Evolutionary conservation across 345 rosid genomes (phyloP).

Genomic region (Balakata baccata): DNA sequence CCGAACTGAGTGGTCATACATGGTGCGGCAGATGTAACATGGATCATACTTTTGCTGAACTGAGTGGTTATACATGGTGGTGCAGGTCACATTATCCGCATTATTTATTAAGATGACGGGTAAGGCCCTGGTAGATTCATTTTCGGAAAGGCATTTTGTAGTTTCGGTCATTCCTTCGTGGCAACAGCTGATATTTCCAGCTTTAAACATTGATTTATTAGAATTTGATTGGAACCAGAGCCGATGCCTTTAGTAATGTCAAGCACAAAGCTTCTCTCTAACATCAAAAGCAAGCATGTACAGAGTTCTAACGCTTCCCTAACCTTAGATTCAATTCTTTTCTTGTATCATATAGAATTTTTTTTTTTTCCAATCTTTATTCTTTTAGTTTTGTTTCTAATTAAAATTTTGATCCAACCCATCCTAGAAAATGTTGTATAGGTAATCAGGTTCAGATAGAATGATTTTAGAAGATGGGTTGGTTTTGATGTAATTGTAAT

Average conservation of each 20-base stretch:
- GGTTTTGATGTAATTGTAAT: constrained; percentile 36
- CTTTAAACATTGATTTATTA: constrained; percentile 28
- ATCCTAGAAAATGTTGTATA: constrained; percentile 38
- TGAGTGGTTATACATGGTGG: constrained; percentile 5
- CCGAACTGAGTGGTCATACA: too few relatives aligned
- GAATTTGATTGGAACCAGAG: constrained; percentile 31
- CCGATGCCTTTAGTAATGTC: constrained; percentile 28
- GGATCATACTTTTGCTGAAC: not conserved
- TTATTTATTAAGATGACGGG: constrained; percentile 10
- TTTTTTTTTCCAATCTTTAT: not conserved
- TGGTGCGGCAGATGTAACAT: not conserved
- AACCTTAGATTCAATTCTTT: constrained; percentile 48
- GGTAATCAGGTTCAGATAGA: constrained; percentile 38
- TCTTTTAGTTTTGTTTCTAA: constrained; percentile 2
- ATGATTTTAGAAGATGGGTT: constrained; percentile 35
- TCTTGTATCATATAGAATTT: constrained; percentile 38
- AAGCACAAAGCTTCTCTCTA: constrained; percentile 35
- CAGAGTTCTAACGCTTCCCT: constrained; percentile 46
- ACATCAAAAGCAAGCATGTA: constrained; percentile 44
- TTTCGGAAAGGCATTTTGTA: constrained; percentile 22
- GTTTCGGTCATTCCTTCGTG: constrained; percentile 11
- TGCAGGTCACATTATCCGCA: constrained; percentile 9
- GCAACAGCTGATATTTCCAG: constrained; percentile 6
- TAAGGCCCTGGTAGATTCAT: constrained; percentile 13
- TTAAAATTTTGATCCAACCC: constrained; percentile 37